Base-by-base conservation (phyloP, 768 basidiomycete species). In the Boletus sp. region DNA sequence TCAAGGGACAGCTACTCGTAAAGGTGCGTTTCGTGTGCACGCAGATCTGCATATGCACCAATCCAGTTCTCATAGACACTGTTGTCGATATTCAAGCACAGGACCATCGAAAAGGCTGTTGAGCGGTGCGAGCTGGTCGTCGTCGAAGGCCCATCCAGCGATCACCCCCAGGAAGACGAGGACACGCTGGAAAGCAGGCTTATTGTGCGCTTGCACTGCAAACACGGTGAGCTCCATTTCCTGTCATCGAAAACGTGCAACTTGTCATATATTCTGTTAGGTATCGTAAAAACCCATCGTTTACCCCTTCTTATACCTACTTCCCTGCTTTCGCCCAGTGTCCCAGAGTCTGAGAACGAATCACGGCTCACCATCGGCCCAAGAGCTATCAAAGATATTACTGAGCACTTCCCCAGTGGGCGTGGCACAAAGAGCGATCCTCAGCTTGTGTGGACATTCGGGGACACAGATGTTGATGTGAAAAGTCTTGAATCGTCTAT, bases 361-460 rank as follows among this genome's bases (percentile, higher is more conserved):
- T 89, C 88, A 21, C 79, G 77, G 23, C 67, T 93, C 13, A 83
- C 78, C 7, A 84, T 93, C 52, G 88, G 88, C 11, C 86, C 91
- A 29, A 81, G 80, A 60, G 81, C 83, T 14, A 71, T 93, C 42
- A 84, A 79, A 65, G 88, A 90, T 61, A 83, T 93, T 67, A 78
- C 91, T 21, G 91, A 93, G 44, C 90, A 91, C 67, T 93, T 93
- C 57, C 83, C 88, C 0, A 70, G 80, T 21, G 74, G 82, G 11
- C 83, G 80, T 58, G 83, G 83, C 5, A 65, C 72, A 11, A 87
- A 84, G 61, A 79, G 77, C 11, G 91, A 93, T 59, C 88, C 89
- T 29, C 87, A 89, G 63, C 78, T 93, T 17, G 78, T 88, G 5
- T 93, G 91, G 91, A 81, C 73, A n/a, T 92, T 93, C 64, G 78